Conservation (phyloP, 331 rosid genomes). For the Quercus tomentella region DNA sequence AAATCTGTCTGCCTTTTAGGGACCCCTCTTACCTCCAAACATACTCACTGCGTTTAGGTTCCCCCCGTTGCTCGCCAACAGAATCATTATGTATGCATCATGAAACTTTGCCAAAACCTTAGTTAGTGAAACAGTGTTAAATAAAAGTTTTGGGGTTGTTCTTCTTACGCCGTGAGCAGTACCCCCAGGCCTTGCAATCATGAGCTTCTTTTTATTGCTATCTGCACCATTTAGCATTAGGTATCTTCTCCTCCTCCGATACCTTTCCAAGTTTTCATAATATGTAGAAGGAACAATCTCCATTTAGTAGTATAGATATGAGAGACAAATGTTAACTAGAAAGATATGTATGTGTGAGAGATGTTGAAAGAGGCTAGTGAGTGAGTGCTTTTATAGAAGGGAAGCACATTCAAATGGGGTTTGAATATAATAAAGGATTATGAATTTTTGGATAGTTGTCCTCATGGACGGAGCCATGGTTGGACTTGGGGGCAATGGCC, state of each 20-base stretch:
- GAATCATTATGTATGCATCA: conserved; percentile 17
- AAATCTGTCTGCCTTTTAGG: conserved; percentile 11
- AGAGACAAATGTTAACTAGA: background rate
- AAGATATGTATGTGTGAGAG: background rate
- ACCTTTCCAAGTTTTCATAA: conserved; percentile 27
- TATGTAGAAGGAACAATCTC: conserved; percentile 19
- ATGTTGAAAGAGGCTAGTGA: background rate
- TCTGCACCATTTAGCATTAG: conserved; percentile 13
- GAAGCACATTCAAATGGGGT: background rate
- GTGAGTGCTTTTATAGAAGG: background rate
- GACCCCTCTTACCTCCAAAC: no score
- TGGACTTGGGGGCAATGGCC: no score
- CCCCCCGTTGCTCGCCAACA: conserved; percentile 22
- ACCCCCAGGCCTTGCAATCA: conserved; percentile 18
- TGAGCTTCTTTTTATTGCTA: conserved; percentile 20
- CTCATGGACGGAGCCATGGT: no score
- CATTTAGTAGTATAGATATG: background rate
- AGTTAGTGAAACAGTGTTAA: background rate
- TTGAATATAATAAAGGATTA: conserved; percentile 1
- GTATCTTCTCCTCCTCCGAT: conserved; percentile 31
- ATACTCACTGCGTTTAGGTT: background rate
- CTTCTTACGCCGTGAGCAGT: background rate
- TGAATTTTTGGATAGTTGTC: no score
- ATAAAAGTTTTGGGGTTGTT: background rate
- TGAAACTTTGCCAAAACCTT: conserved; percentile 25